Evolutionary conservation across 2,329 filamentous ascomycete species (phyloP).

Genomic region (Colletotrichum limetticola): DNA sequence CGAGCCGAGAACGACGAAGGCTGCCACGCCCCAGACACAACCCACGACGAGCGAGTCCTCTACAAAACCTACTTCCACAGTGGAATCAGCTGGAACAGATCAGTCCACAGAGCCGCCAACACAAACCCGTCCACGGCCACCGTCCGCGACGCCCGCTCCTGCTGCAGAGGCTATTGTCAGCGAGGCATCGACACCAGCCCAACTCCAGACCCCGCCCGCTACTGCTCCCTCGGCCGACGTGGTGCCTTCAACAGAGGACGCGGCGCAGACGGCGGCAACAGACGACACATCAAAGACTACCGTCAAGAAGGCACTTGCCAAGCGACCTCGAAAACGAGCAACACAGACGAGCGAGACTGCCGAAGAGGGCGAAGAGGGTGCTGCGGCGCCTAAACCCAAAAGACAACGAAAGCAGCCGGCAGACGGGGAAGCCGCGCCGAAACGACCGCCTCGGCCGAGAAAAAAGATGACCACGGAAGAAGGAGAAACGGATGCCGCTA

Average conservation of each 20-base stretch:
- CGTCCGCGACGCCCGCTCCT: neutral
- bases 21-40: neutral
- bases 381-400: slow-evolving; percentile 30
- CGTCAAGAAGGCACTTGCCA: slow-evolving; percentile 13
- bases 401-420: slow-evolving; percentile 32
- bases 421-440: slow-evolving; percentile 10
- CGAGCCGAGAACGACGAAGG: neutral
- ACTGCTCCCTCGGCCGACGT: neutral
- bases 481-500: slow-evolving; percentile 29
- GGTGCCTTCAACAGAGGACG: neutral
- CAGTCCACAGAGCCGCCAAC: neutral
- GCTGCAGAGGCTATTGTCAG: neutral
- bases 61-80: neutral
- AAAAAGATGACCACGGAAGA: slow-evolving; percentile 29
- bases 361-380: slow-evolving; percentile 2
- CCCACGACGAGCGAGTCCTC: neutral
- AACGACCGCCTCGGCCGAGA: slow-evolving; percentile 35
- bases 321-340: slow-evolving; percentile 31
- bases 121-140: neutral
- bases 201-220: slow-evolving; percentile 27
- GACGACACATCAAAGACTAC: neutral
- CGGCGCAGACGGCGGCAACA: neutral
- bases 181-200: slow-evolving; percentile 13
- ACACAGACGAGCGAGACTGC: slow-evolving; percentile 10
- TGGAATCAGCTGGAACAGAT: neutral